Evolutionary conservation across 768 basidiomycete species (phyloP).

Genomic region (Tricholoma sp.): DNA sequence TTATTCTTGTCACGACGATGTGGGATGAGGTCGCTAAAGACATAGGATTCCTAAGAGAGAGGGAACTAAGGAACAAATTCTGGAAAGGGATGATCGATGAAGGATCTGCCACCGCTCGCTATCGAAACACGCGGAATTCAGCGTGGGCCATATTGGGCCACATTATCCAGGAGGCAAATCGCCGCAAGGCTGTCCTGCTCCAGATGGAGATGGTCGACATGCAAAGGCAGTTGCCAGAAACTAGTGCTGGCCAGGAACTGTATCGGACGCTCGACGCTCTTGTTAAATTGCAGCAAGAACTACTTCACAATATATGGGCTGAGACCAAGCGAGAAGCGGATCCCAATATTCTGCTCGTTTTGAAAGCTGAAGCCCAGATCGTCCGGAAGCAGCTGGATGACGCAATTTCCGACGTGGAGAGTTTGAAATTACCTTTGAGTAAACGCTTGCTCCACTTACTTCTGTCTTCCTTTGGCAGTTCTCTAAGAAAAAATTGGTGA

Average conservation of each 20-base stretch:
- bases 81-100: slow-evolving; percentile 2
- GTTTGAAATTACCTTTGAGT: background rate
- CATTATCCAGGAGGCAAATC: slow-evolving; percentile 4
- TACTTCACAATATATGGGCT: background rate
- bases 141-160: slow-evolving; percentile 2
- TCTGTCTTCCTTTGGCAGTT: background rate
- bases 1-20: slow-evolving; percentile 41
- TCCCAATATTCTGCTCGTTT: background rate
- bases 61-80: background rate
- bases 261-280: slow-evolving; percentile 7
- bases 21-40: slow-evolving; percentile 29
- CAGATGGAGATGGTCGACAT: slow-evolving; percentile 23
- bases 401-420: background rate
- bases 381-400: background rate
- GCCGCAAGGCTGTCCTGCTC: slow-evolving; percentile 12
- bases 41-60: slow-evolving; percentile 2
- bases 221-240: slow-evolving; percentile 12
- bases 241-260: slow-evolving; percentile 3
- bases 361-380: background rate
- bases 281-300: slow-evolving; percentile 5
- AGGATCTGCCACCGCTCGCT: background rate
- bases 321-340: background rate
- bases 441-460: background rate
- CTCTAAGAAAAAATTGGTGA: background rate
- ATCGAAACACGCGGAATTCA: background rate